Conservation (phyloP, 78 protist species). For the Tieghemostelium lacteum region DNA sequence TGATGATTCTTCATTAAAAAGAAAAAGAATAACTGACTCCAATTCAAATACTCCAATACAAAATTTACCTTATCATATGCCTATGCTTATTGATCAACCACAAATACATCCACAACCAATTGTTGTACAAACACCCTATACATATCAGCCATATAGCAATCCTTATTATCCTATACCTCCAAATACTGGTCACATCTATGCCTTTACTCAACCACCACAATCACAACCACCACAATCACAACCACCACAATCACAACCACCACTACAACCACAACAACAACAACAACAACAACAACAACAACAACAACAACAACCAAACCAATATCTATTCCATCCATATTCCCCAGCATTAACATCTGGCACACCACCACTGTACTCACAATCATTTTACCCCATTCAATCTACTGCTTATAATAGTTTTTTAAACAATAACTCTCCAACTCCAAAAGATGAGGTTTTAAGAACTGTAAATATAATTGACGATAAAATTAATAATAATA, state of each 20-base stretch:
- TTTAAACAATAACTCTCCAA: too few relatives aligned
- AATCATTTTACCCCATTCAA: background rate
- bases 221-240: background rate
- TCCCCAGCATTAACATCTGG: background rate
- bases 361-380: background rate
- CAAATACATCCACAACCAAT: background rate
- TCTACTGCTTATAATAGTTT: background rate
- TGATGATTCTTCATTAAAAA: too few relatives aligned
- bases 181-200: too few relatives aligned
- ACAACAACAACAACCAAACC: background rate
- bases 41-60: too few relatives aligned
- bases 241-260: background rate
- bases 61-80: too few relatives aligned
- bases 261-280: background rate
- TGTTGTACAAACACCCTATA: background rate
- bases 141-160: too few relatives aligned
- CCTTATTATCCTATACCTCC: too few relatives aligned
- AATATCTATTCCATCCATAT: background rate
- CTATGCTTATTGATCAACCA: too few relatives aligned
- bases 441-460: too few relatives aligned
- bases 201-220: background rate
- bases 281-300: background rate
- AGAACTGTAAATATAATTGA: too few relatives aligned
- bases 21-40: too few relatives aligned
- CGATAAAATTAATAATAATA: too few relatives aligned